Base-by-base conservation (phyloP, 2,329 filamentous ascomycete genomes). In the Apiospora kogelbergensis region DNA sequence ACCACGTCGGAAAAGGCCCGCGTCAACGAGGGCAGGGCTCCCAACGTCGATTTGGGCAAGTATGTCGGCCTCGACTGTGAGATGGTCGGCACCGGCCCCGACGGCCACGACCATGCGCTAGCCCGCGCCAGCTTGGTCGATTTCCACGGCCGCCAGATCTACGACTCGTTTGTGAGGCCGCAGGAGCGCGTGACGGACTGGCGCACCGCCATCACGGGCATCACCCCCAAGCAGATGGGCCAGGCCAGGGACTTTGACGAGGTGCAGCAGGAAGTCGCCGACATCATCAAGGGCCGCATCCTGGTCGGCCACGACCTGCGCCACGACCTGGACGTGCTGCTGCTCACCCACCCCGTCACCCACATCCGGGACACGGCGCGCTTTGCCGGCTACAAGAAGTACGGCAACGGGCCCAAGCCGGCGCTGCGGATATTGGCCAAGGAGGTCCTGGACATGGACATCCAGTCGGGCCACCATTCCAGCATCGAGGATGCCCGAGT, bases 41-140 rank as follows among this genome's bases (percentile, higher is more conserved):
- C 53, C 30, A 13, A 33, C 30, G 81, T 91, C 44, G 88, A 94
- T 67, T 83, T 95, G 24, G 96, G 95, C 66, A 97, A 96, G 85
- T 99, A 97, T 79, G 83, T 99, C 53, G 92, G 93, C 24, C 89
- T 99, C 63, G 96, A 99, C 83, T 99, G 96, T 80, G 96, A 99
- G 82, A 99, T 99, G 96, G 96, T 99, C 33, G 96, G 95, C 64
- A 89, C 97, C 15, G 93, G 92, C 0, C 88, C 88, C 0, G 89
- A 89, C 66, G 87, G 89, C 26, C 85, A 91, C 72, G 88, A 90
- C 76, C 94, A 93, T 44, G 90, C 90, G 0, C 88, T 99, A 60
- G 96, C 96, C 1, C 89, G 96, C 63, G 93, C 95, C 68, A 97
- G 93, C 77, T 84, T 97, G 20, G 95, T 98, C 73, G 97, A 98